A percentile compares a stretch with the other conserved stretches of the same genome.
Conservation (phyloP, 257 asterid genomes). For the Solanum pinnatisectum region DNA sequence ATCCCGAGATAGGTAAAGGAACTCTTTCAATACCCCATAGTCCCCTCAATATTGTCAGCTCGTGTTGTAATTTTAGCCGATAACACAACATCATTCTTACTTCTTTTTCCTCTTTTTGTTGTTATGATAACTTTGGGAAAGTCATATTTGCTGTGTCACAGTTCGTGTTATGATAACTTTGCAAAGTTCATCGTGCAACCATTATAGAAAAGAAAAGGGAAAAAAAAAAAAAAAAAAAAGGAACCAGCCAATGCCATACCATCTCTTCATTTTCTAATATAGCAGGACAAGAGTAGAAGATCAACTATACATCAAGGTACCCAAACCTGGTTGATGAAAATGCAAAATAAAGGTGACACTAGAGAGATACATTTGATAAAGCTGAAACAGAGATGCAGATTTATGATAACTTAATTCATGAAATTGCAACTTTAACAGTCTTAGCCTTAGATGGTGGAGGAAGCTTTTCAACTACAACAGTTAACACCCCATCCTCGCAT, state of each 20-base stretch:
- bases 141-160: background rate
- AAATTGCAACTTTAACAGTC: constrained; percentile 45
- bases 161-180: background rate
- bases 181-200: background rate
- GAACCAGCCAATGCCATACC: background rate
- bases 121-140: background rate
- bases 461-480: constrained; percentile 59
- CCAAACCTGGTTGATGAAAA: background rate
- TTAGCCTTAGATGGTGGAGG: constrained; percentile 71
- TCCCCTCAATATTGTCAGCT: background rate
- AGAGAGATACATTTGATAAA: background rate
- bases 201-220: background rate
- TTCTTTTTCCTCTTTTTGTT: background rate
- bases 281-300: background rate
- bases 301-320: background rate
- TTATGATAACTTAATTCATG: constrained; percentile 9
- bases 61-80: background rate
- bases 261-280: background rate
- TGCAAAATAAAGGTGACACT: background rate
- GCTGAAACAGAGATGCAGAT: background rate
- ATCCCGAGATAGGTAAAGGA: background rate
- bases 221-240: background rate
- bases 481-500: constrained; percentile 67
- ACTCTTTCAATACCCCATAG: background rate
- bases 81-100: background rate